phyloP scores from a whole-genome alignment of 2,329 filamentous ascomycete species.

The Kalmusia sp. region DNA sequence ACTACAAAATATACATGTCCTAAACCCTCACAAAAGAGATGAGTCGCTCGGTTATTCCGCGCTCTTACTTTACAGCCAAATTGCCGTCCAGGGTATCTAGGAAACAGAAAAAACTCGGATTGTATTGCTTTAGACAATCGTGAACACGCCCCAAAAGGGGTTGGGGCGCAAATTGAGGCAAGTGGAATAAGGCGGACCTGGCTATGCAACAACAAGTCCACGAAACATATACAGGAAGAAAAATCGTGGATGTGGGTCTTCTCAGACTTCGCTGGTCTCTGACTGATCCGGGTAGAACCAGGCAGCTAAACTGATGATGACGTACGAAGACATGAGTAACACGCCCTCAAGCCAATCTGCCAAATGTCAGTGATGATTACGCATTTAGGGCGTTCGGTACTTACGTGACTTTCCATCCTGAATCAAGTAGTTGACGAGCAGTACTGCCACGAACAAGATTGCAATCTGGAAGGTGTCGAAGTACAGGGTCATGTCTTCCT shows the following conservation, averaged over 20 bases:
- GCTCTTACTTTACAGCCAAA: background rate
- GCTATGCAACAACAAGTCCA: background rate
- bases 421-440: conserved; percentile 69
- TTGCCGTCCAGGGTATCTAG: conserved; percentile 1
- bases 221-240: background rate
- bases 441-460: conserved; percentile 63
- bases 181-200: background rate
- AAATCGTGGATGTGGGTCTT: background rate
- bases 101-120: background rate
- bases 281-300: conserved; percentile 56
- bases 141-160: background rate
- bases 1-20: background rate
- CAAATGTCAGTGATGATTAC: conserved; percentile 23
- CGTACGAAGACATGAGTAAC: conserved; percentile 65
- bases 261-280: background rate
- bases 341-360: conserved; percentile 66
- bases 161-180: background rate
- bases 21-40: background rate
- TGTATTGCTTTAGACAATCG: background rate
- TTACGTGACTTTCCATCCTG: conserved; percentile 63
- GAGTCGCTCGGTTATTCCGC: background rate
- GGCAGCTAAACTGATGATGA: conserved; percentile 67
- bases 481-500: conserved; percentile 73
- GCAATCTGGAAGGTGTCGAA: conserved; percentile 90
- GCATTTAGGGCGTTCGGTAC: conserved; percentile 8